Conservation (phyloP, 1,139 yeast species). For the Geotrichum macrosporum region DNA sequence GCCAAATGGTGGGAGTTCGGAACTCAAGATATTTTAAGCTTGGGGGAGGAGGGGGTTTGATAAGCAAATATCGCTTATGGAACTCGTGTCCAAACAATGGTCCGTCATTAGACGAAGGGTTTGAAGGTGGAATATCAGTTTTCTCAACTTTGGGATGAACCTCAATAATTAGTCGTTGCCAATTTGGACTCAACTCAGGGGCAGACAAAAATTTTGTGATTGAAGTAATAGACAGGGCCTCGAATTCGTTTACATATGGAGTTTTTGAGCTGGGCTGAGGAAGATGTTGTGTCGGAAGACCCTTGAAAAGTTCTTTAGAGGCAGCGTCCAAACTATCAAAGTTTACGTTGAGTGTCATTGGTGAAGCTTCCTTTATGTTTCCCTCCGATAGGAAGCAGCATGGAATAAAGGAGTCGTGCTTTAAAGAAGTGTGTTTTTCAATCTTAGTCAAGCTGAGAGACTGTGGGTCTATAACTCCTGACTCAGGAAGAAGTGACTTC, state of each 20-base stretch:
- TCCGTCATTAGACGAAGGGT: constrained; percentile 11
- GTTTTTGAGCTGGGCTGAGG: constrained; percentile 27
- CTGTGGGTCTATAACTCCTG: neutral
- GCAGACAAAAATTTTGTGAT: constrained; percentile 35
- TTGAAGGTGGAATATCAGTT: constrained; percentile 1
- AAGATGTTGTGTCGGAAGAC: constrained; percentile 27
- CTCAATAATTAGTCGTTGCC: constrained; percentile 37
- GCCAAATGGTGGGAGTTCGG: constrained; percentile 91
- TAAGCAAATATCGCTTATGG: constrained; percentile 28
- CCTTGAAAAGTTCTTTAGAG: constrained; percentile 32
- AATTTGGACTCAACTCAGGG: constrained; percentile 33
- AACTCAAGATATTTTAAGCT: constrained; percentile 68
- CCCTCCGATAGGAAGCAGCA: constrained; percentile 6
- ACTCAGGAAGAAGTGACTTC: neutral
- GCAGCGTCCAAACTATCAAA: constrained; percentile 49
- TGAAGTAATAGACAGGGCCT: constrained; percentile 34
- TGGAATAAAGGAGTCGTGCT: constrained; percentile 8
- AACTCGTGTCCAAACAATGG: constrained; percentile 25
- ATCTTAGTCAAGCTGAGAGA: constrained; percentile 1
- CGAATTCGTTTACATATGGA: constrained; percentile 35
- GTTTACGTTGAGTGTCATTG: constrained; percentile 56
- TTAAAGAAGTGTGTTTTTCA: neutral
- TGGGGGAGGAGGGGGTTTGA: constrained; percentile 80
- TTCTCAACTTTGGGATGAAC: constrained; percentile 5
- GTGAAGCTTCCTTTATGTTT: constrained; percentile 25